Base-by-base conservation (phyloP, 1,284 basidiomycete species). In the Hymenochaete sp. region DNA sequence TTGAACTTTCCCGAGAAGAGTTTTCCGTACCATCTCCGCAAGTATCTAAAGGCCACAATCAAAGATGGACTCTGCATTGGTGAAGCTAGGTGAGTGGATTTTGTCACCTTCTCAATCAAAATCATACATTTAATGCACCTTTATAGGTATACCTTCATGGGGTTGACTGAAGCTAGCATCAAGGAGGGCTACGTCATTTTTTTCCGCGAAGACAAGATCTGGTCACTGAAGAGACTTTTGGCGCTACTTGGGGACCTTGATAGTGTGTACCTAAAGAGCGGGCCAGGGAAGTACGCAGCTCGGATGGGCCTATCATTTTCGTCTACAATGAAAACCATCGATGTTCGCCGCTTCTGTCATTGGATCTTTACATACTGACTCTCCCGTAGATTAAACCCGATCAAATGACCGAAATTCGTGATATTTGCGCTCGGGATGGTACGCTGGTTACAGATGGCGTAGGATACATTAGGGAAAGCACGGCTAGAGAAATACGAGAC, bases 231-330 rank as follows among this genome's bases (percentile, higher is more conserved):
- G 0, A 29, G 38, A 16, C 42, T 60, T 5, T 47, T 55, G 9
- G 44, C 51, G 7, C 13, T 47, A 16, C 52, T 59, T 31, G 53
- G 53, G 1, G 47, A 56, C n/a, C 38, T 60, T 2, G 41, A 41
- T 22, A 21, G 40, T 2, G 58, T 60, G 0, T 58, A 53, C 27
- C 27, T 38, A 3, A 32, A 43, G 14, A 37, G 29, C 21, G 58
- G 59, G 1, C 52, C 53, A 18, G 59, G 59, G 0, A 60, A 58
- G 47, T 60, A 56, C 32, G 45, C 53, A 3, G 59, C 59, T 19
- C 44, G 59, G 14, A 22, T 58, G 2, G 54, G 55, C 2, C 44
- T 60, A 14, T 56, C 54, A 0, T 60, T 60, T 46, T 58, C 59
- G 0, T 53, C 56, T 1, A 57, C 59, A 0, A 29, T 42, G 9